Evolutionary conservation across 805 yeast species (phyloP), one percentile per base, ranked within the genome.

Genomic region (Kregervanrija delftensis): DNA sequence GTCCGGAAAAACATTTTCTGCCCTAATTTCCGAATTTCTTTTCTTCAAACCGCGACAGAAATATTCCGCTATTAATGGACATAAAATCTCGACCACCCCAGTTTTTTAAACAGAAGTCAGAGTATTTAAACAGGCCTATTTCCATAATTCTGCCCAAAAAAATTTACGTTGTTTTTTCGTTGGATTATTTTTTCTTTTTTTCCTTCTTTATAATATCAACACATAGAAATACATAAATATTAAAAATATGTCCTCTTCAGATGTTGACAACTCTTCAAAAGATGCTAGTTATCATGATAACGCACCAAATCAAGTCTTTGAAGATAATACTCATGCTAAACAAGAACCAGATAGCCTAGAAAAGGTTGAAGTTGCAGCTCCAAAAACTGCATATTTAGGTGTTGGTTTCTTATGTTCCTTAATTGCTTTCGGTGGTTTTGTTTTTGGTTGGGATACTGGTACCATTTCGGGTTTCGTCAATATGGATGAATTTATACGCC

Each of bases 391-490:
- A 12, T 59, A 56, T 42, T 9, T 54, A 8, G 53, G 55, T 28
- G 63, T 59, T 11, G 63, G 61, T 11, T 9, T 57, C 42, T 65
- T 63, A 30, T 79, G 87, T 63, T 54, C 71, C n/a, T 55, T 76
- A 43, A 76, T 83, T 51, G 85, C 87, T 31, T 83, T 83, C 50
- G 88, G 87, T 67, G 90, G 89, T 39, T 83, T 78, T 59, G 81
- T 82, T 38, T 83, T 80, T 57, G 89, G 89, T 48, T 82, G 82
- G 74, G 89, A 82, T 68, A 83, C 86, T 42, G 89, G 88, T 68
- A 81, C 88, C 51, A 76, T 81, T 62, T 79, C 85, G 35, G 87
- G 87, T 52, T 78, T 82, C 55, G 78, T 81, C 41, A 77, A 77
- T 59, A 77, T 81, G 80, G 54, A 68, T n/a, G 78, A 79, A 49